Evolutionary conservation across 192 early-diverging fungal genomes (phyloP), one percentile per base, ranked within the genome.

Genomic region (Radiomyces spectabilis): DNA sequence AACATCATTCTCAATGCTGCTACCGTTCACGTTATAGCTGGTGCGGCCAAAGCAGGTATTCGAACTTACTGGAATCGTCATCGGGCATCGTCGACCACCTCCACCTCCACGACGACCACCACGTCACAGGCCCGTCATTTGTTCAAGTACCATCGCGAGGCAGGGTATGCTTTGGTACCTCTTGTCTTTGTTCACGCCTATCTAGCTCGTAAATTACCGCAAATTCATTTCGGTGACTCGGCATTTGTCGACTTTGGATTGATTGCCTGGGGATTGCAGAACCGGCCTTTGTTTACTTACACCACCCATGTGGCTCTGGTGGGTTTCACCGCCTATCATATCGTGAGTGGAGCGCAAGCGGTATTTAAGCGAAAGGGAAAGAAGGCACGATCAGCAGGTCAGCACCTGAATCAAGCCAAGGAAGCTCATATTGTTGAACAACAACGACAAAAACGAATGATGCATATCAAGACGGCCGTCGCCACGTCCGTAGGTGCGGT

Each of bases 241-340:
- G 48, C 65, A 1, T 68, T 68, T 38, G 52, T 68, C 10, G 65
- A 68, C 38, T 61, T 61, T 41, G 42, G 41, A 1, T 46, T 55
- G 26, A 37, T 68, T 29, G 46, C 59, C 5, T 61, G 58, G 44
- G 48, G 59, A 26, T 44, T 68, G 12, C 59, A 68, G 24, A 68
- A 51, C 5, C 18, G 46, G 27, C 59, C 65, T 4, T 22, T 18
- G 3, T 26, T 61, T 40, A 57, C 55, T 18, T 61, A 45, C 27
- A 31, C 44, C 3, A 24, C 50, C 5, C 65, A 68, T 22, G 30
- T 32, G 1, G 41, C 49, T 9, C 29, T 68, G 54, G 19, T 57
- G 5, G 34, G 30, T 19, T 24, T 41, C 5, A 39, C 32, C 2
- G 35, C 33, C 3, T 61, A 61, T 21, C 65, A 68, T 47, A 29